phyloP scores from a whole-genome alignment of 257 asterid species.

The Solanum neorickii region DNA sequence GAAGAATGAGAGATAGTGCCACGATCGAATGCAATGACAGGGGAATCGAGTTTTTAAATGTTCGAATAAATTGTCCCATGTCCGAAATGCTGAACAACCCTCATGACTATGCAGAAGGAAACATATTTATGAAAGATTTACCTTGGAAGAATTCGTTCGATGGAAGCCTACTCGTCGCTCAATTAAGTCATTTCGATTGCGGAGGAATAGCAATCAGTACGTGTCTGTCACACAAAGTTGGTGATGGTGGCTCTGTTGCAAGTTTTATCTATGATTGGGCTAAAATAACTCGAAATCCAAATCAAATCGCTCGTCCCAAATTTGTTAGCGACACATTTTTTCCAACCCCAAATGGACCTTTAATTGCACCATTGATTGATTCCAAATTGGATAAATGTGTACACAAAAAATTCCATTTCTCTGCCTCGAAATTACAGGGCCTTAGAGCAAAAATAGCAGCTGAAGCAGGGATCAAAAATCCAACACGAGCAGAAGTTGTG shows the following conservation, averaged over 20 bases:
- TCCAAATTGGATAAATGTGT: neutral
- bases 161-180: neutral
- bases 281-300: neutral
- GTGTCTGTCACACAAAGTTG: neutral
- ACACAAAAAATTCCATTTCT: neutral
- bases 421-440: neutral
- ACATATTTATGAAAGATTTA: neutral
- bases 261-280: conserved; percentile 4
- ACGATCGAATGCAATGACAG: neutral
- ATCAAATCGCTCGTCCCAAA: neutral
- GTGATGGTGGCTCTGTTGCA: neutral
- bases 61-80: neutral
- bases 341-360: neutral
- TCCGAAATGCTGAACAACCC: neutral
- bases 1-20: neutral
- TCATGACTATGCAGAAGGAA: neutral
- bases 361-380: neutral
- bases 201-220: neutral
- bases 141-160: neutral
- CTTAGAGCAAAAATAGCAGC: neutral
- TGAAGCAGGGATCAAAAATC: neutral
- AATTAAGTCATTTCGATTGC: neutral
- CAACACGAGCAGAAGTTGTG: neutral
- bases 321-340: neutral
- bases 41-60: neutral